These are phyloP conservation scores for Tylopilus subfusipes DNA, from an alignment of 768 basidiomycete species.

Conservation along the genomic window DNA sequence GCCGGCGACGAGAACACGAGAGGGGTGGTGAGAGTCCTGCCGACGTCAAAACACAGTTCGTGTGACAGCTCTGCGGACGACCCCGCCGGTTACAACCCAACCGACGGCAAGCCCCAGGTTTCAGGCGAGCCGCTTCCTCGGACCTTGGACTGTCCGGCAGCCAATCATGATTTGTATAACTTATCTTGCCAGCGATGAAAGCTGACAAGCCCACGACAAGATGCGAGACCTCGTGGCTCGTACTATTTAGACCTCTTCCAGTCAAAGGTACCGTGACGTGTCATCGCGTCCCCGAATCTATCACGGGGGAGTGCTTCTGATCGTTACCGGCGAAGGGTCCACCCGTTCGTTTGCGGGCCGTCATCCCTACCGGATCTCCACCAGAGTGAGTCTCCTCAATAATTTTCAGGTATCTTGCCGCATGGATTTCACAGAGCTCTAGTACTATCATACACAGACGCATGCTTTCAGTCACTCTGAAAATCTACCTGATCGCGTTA, in stretches of 20 bases:
- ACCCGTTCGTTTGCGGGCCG: background rate
- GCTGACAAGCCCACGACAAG: too few species aligned
- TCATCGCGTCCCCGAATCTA: background rate
- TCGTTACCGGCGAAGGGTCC: background rate
- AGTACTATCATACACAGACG: background rate
- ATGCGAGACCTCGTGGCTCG: background rate
- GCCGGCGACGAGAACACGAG: background rate
- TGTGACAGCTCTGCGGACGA: background rate
- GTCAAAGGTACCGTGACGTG: background rate
- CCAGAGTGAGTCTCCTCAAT: too few species aligned
- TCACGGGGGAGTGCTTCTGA: background rate
- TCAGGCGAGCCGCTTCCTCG: background rate
- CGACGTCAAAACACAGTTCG: background rate
- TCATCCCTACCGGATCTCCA: background rate
- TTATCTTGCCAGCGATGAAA: too few species aligned
- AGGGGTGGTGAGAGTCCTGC: background rate
- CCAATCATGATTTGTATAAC: background rate
- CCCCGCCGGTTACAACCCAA: too few species aligned
- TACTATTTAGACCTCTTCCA: background rate
- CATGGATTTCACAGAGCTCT: background rate
- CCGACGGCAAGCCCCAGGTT: too few species aligned
- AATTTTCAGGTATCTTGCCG: background rate
- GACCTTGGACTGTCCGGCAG: background rate
- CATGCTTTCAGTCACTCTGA: constrained; percentile 16
- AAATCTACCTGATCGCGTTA: constrained; percentile 26